Base-by-base conservation (phyloP, 1,284 basidiomycete species). In the Macrocystidia cucumis region DNA sequence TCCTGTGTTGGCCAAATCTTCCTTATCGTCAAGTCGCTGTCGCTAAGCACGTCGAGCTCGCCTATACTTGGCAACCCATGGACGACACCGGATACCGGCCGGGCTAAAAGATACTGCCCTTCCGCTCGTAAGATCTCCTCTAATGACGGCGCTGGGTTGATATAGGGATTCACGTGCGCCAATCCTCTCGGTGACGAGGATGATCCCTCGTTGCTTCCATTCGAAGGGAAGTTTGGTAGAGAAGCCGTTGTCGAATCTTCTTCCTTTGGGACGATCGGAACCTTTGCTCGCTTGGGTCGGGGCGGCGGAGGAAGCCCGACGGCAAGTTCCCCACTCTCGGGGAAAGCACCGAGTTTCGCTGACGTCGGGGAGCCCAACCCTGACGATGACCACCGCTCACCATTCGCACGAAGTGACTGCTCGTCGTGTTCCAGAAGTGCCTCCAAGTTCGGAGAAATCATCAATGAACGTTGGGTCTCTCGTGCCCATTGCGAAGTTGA, bases 351-450 rank as follows among this genome's bases (percentile, higher is more conserved):
- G n/a, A n/a, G n/a, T n/a, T n/a, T n/a, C 11, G 38, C 21, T 8
- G 39, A 41, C 29, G 27, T 26, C 12, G 36, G 34, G n/a, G 32
- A 28, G 12, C 24, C 29, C 19, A 43, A 44, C 13, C 42, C 31
- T 29, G 41, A 34, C 29, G 38, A 34, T 29, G 35, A 35, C 34
- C 18, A n/a, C 38, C 29, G 41, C 37, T 29, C 37, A 1, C 12
- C 35, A 30, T 35, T 37, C 19, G 34, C 41, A 6, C 46, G 41
- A 2, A 52, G 52, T n/a, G 50, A 52, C 36, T 62, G 61, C 38
- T 77, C 73, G 39, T 78, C 77, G 44, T 74, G 69, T 47, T 76
- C 67, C 38, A 80, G 59, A 6, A 80, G 50, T 6, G 78, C 78
- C 43, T 76, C 68, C 30, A 79, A 67, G 50, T 80, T 68, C 1